Evolutionary conservation across 1,284 basidiomycete genomes (phyloP).

Genomic region (Schizophyllum amplum): DNA sequence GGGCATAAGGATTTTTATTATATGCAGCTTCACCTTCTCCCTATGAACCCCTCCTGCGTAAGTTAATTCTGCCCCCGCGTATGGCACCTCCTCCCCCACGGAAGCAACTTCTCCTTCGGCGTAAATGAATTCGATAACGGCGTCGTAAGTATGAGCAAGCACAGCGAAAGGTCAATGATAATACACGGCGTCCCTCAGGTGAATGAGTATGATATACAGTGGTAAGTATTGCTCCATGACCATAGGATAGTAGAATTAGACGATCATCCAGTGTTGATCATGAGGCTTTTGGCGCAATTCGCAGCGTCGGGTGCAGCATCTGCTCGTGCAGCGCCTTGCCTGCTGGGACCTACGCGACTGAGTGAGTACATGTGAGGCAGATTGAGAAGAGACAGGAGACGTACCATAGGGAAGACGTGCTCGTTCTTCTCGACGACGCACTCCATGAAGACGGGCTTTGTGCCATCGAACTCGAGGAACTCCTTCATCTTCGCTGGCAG

Average conservation of each 20-base stretch:
- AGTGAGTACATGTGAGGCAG: conserved; percentile 14
- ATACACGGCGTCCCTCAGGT: not conserved
- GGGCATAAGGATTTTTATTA: no score
- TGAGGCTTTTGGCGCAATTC: not conserved
- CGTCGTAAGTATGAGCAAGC: no score
- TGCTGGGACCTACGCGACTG: conserved; percentile 53
- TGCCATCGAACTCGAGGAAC: conserved; percentile 90
- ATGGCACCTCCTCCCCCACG: no score
- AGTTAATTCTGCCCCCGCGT: no score
- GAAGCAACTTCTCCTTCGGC: no score
- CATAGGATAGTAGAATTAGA: not conserved
- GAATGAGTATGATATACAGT: not conserved
- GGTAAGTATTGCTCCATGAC: not conserved
- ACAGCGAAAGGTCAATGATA: not conserved
- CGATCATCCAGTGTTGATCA: not conserved
- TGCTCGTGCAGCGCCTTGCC: conserved; percentile 85
- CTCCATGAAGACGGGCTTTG: conserved; percentile 86
- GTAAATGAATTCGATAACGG: no score
- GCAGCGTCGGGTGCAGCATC: conserved; percentile 48
- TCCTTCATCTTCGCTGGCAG: conserved; percentile 96
- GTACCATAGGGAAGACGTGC: conserved; percentile 92
- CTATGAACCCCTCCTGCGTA: no score
- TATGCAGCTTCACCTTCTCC: no score
- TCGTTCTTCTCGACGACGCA: conserved; percentile 82
- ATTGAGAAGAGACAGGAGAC: conserved; percentile 17